Conservation (phyloP, 2,329 filamentous ascomycete genomes). For the Decorospora gaudefroyi region DNA sequence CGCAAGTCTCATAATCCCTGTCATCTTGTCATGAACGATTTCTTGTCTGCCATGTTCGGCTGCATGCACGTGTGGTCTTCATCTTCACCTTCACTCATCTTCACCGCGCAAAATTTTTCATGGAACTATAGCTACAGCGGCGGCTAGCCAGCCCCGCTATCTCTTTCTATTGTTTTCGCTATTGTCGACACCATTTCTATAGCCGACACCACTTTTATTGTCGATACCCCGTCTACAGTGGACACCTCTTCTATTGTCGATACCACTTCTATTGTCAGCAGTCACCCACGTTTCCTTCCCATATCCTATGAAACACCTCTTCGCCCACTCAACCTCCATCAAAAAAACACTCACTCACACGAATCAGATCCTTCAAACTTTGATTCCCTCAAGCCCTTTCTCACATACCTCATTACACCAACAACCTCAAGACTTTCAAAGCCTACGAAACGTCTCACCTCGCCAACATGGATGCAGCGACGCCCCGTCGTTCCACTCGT, state of each 20-base stretch:
- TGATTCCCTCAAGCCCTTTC: too few species aligned
- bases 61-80: slow-evolving; percentile 8
- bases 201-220: slow-evolving; percentile 2
- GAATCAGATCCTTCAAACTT: neutral
- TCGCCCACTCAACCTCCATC: neutral
- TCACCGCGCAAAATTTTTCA: slow-evolving; percentile 9
- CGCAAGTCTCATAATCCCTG: slow-evolving; percentile 12
- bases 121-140: neutral
- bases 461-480: slow-evolving; percentile 29
- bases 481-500: slow-evolving; percentile 41
- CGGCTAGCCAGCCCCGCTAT: neutral
- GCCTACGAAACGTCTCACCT: slow-evolving; percentile 31
- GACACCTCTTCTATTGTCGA: slow-evolving; percentile 1
- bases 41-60: slow-evolving; percentile 4
- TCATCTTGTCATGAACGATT: slow-evolving; percentile 9
- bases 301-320: slow-evolving; percentile 1
- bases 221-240: neutral
- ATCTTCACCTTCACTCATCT: slow-evolving; percentile 9
- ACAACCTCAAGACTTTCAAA: too few species aligned
- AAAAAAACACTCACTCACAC: slow-evolving; percentile 8
- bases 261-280: neutral
- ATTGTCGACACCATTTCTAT: slow-evolving; percentile 8
- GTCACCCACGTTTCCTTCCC: neutral
- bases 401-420: too few species aligned
- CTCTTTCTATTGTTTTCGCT: slow-evolving; percentile 8